Conservation (phyloP, 352 stramenopile genomes). For the Pythium biforme region DNA sequence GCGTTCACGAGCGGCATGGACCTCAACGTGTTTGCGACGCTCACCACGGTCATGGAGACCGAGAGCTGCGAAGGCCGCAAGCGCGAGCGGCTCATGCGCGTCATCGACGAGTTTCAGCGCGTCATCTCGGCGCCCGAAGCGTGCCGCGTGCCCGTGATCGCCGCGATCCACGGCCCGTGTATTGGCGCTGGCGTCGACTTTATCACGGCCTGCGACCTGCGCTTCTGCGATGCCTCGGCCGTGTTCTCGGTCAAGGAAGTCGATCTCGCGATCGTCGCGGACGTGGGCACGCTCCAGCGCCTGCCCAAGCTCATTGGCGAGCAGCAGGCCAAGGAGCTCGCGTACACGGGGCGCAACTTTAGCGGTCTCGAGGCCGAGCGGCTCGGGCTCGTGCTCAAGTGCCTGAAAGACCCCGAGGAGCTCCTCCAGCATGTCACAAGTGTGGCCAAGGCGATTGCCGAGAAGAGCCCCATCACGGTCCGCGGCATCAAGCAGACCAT, state of each 20-base stretch:
- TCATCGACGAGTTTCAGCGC: conserved; percentile 83
- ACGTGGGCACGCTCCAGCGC: conserved; percentile 86
- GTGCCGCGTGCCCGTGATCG: conserved; percentile 85
- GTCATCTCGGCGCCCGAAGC: conserved; percentile 82
- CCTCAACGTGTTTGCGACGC: conserved; percentile 76
- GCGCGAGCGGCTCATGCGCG: conserved; percentile 71
- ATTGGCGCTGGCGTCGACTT: conserved; percentile 88
- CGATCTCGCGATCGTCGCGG: conserved; percentile 86
- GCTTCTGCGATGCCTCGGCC: conserved; percentile 80
- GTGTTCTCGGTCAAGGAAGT: conserved; percentile 88
- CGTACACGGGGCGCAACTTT: conserved; percentile 84
- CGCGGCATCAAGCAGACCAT: conserved; percentile 88
- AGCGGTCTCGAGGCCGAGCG: conserved; percentile 69
- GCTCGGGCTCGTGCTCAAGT: conserved; percentile 77
- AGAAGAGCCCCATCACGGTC: conserved; percentile 85
- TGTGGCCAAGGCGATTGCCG: conserved; percentile 64
- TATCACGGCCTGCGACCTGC: conserved; percentile 84
- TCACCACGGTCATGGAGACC: conserved; percentile 59
- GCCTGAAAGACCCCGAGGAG: conserved; percentile 55
- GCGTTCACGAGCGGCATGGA: conserved; percentile 90
- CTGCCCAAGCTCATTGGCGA: conserved; percentile 85
- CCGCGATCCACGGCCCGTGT: conserved; percentile 73
- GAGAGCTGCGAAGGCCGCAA: conserved; percentile 79
- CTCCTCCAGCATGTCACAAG: conserved; percentile 52
- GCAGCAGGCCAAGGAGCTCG: conserved; percentile 80